Evolutionary conservation across 495 filamentous ascomycete genomes (phyloP).

Genomic region (Collariella sp.): DNA sequence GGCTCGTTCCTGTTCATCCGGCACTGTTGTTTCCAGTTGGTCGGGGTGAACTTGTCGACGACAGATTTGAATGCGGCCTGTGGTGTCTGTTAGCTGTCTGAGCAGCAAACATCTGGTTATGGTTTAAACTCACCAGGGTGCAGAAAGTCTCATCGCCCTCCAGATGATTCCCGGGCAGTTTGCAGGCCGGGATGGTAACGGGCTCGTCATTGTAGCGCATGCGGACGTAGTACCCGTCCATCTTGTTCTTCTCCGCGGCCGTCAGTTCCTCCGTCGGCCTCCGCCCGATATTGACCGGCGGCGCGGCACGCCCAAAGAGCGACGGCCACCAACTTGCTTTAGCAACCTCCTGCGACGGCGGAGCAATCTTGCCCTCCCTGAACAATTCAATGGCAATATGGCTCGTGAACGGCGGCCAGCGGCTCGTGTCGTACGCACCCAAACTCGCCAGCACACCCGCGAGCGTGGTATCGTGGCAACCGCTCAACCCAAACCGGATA

Average conservation of each 20-base stretch:
- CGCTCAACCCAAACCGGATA: conserved; percentile 55
- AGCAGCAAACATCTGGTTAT: background rate
- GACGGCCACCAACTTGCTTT: conserved; percentile 40
- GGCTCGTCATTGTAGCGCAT: conserved; percentile 83
- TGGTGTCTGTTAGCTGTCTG: background rate
- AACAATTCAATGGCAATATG: conserved; percentile 91
- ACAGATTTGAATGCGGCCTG: conserved; percentile 85
- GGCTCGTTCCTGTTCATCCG: conserved; percentile 51
- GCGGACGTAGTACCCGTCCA: conserved; percentile 81
- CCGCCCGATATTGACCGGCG: conserved; percentile 40
- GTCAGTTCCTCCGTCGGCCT: conserved; percentile 42
- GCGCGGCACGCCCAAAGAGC: conserved; percentile 30
- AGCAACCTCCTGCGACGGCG: conserved; percentile 3
- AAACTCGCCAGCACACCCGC: conserved; percentile 69
- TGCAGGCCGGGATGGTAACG: conserved; percentile 75
- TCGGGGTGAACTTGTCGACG: conserved; percentile 81
- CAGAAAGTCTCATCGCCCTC: conserved; percentile 87
- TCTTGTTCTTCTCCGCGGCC: conserved; percentile 41
- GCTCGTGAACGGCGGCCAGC: conserved; percentile 88
- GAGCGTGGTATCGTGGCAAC: conserved; percentile 92
- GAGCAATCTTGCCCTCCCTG: conserved; percentile 32
- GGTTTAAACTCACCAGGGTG: conserved; percentile 55
- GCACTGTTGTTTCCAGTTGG: conserved; percentile 71
- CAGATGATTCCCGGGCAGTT: conserved; percentile 66
- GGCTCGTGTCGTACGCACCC: conserved; percentile 61